Evolutionary conservation across 192 early-diverging fungal species (phyloP).

Genomic region (Backusella mclennaniae): DNA sequence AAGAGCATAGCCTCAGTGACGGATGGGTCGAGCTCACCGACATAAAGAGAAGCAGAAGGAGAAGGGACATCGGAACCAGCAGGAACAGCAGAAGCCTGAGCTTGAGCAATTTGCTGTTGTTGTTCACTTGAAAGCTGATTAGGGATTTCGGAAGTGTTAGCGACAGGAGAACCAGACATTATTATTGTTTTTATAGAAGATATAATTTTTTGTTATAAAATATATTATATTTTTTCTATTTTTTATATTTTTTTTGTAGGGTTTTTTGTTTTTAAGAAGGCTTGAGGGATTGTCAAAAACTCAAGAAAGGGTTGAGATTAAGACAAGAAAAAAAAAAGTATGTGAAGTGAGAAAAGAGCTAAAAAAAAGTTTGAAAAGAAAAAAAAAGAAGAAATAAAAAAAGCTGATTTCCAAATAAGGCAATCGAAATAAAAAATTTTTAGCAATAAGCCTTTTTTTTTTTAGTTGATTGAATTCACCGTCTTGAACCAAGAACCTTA

Average conservation of each 20-base stretch:
- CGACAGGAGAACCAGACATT: slow-evolving; percentile 30
- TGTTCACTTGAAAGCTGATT: not conserved
- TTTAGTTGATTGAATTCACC: no score
- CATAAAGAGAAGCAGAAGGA: slow-evolving; percentile 85
- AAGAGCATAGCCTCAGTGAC: slow-evolving; percentile 98
- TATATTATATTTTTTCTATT: slow-evolving; percentile 5
- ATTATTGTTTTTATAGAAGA: slow-evolving; percentile 1
- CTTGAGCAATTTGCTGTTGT: not conserved
- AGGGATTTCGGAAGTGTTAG: slow-evolving; percentile 12
- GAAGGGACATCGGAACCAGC: slow-evolving; percentile 26
- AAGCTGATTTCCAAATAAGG: no score
- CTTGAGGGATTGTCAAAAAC: slow-evolving; percentile 5
- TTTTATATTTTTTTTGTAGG: not conserved
- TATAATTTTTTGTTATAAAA: not conserved
- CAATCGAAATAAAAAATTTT: no score
- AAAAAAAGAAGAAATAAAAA: no score
- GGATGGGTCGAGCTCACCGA: slow-evolving; percentile 94
- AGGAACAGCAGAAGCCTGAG: not conserved
- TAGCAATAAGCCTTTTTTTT: no score
- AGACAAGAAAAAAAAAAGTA: not conserved
- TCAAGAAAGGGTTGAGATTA: slow-evolving; percentile 6
- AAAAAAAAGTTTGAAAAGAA: no score
- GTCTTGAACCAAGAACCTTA: no score
- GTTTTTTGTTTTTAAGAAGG: slow-evolving; percentile 1
- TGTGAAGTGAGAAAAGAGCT: no score